Evolutionary conservation across 768 basidiomycete species (phyloP), one percentile per base, ranked within the genome.

Genomic region (Tylopilus rubrobrunneus): DNA sequence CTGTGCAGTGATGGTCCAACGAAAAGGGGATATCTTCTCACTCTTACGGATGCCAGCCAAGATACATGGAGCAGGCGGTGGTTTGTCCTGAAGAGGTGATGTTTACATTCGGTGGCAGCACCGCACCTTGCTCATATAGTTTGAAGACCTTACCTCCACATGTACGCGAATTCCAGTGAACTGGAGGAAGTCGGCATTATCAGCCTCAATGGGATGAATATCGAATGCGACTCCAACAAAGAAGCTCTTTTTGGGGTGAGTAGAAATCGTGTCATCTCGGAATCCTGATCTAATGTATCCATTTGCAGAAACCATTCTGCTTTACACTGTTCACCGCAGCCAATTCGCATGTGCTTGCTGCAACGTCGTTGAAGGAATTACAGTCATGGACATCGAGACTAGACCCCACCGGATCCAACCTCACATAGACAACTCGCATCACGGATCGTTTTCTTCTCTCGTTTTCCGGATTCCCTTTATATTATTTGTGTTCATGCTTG

Each of bases 281-380:
- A 12, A 7, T 41, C 29, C 34, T 53, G 11, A 17, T 37, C 51
- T 61, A 39, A 59, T 47, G 15, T 46, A 8, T 53, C 43, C 46
- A 50, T 21, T 45, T 27, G 29, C 66, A 94, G 93, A 90, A 86
- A 78, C 83, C 78, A 33, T 87, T 85, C 69, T 87, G 86, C 14
- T 95, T 97, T 71, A 93, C 91, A 12, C 79, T 97, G 31, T 96
- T 95, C 71, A 94, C 94, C 2, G 78, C 90, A 12, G 89, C 90
- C 8, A 96, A 97, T 69, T 94, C 93, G 25, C 87, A 94, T 73
- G 91, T 90, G 36, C 78, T 97, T 10, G 86, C 89, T 9, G 92
- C 93, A 33, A 82, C 86, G 3, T 90, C 77, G 63, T 71, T 76
- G 53, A 95, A 90, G 74, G 94, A 97, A 64, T 76, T 92, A 54